Conservation (phyloP, 73 alveolate genomes). For the Breviolum minutum region DNA sequence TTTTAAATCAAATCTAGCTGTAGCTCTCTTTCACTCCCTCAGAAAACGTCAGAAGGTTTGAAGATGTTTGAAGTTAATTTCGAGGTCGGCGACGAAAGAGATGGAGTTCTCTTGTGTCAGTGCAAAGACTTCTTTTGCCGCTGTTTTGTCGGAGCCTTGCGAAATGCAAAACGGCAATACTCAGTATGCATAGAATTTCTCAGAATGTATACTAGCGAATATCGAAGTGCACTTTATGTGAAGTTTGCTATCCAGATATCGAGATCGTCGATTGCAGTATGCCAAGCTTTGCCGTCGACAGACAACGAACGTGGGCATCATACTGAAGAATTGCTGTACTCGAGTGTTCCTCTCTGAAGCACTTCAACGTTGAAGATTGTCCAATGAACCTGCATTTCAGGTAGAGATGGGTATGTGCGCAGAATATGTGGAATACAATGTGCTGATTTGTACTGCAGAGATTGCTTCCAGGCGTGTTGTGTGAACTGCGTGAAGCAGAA, state of each 20-base stretch:
- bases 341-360: neutral
- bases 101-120: constrained; percentile 75
- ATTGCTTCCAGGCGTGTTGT: constrained; percentile 66
- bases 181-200: neutral
- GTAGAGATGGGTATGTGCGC: constrained; percentile 91
- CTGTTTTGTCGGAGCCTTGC: constrained; percentile 40
- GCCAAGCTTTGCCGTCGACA: constrained; percentile 90
- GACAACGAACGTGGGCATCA: constrained; percentile 60
- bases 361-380: too few relatives aligned
- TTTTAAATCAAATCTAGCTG: too few relatives aligned
- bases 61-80: too few relatives aligned
- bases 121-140: constrained; percentile 91
- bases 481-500: too few relatives aligned
- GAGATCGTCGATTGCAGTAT: too few relatives aligned
- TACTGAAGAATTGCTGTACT: neutral
- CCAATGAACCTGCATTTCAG: neutral
- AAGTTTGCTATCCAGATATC: too few relatives aligned
- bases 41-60: too few relatives aligned
- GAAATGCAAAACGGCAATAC: too few relatives aligned
- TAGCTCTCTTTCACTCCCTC: too few relatives aligned
- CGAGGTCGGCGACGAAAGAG: constrained; percentile 67
- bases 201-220: constrained; percentile 73
- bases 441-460: constrained; percentile 54
- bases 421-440: constrained; percentile 72
- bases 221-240: too few relatives aligned